Base-by-base conservation (phyloP, 805 yeast genomes). In the Barnettozyma populi region DNA sequence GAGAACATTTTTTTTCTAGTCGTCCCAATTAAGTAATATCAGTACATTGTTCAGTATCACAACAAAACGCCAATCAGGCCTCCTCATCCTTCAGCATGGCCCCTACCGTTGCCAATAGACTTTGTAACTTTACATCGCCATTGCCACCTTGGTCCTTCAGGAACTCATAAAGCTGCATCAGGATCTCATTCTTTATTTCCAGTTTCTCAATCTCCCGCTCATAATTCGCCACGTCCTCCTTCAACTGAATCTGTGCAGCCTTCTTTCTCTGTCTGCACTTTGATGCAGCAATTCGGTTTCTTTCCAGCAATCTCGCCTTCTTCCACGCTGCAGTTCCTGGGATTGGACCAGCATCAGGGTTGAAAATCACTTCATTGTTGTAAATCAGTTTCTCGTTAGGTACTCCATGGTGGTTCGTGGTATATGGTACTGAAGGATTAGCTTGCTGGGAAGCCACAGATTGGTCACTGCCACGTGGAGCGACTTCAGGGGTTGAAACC, bases 311-410 rank as follows among this genome's bases (percentile, higher is more conserved):
- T 41, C 86, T 63, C 24, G 80, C 84, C 51, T 79, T 74, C 59
- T 81, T 81, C 84, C 86, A 81, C 0, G 84, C 84, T 0, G 84
- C 76, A 0, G 86, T 80, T 2, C 86, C 86, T 1, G 85, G 85
- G 20, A 77, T 72, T 1, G 82, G 79, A 5, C 80, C 80, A 47
- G 72, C 70, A 49, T 74, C 69, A 5, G 79, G 77, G 52, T 74
- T 73, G 57, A 64, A 72, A 20, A 75, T 74, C 19, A 73, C 69
- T 54, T 74, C 78, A 53, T 75, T 72, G 59, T 74, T 72, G 58
- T 73, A 74, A 23, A 74, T 65, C 29, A 76, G 60, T 52, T 67
- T 75, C 50, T 72, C 75, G 50, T 70, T 71, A 27, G 78, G 78
- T 13, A 61, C 52, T 3, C 64, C 62, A 9, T 50, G 44, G 13